Base-by-base conservation (phyloP, 169 alveolate genomes). In the Plasmodium fragile region DNA sequence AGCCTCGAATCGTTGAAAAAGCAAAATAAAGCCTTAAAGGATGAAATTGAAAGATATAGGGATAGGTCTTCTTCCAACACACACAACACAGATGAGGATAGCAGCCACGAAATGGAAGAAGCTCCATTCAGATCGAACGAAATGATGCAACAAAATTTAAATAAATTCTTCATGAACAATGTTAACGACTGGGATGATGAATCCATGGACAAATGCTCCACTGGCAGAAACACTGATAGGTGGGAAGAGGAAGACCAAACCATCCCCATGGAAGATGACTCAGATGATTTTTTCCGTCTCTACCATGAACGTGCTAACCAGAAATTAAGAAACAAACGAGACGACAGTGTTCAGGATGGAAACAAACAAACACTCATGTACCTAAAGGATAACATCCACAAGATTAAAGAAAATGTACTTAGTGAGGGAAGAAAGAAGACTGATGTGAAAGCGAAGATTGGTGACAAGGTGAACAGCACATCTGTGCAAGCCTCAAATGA, bases 41-140 rank as follows among this genome's bases (percentile, higher is more conserved):
- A 87, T 3, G 93, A 87, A 87, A 87, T 87, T 36, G 45, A 87
- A 2, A 28, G 32, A 25, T 84, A 25, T 53, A 84, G 93, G 78
- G 10, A 84, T n/a, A n/a, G n/a, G 73, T 11, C 8, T 11, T 25
- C 36, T 22, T 28, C 75, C 36, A 22, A 28, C 75, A 28, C 16
- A 7, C 8, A 82, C 3, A 39, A 4, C 5, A 10, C 81, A 6
- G 30, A 7, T 34, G 72, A 6, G 41, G 18, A 13, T 34, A 25
- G n/a, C 0, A 25, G 25, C 25, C 2, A 39, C n/a, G 49, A 82
- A 13, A 4, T 4, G 11, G 70, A 32, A 1, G 70, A 82, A 55
- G 4, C 25, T 25, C 3, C 75, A 65, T 65, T 43, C 43, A 18
- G 13, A 41, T 39, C 30, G 30, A 59, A 4, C 3, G 1, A 22